phyloP scores from a whole-genome alignment of 225 moss, liverwort and hornwort genomes.

The Bryum argenteum region DNA sequence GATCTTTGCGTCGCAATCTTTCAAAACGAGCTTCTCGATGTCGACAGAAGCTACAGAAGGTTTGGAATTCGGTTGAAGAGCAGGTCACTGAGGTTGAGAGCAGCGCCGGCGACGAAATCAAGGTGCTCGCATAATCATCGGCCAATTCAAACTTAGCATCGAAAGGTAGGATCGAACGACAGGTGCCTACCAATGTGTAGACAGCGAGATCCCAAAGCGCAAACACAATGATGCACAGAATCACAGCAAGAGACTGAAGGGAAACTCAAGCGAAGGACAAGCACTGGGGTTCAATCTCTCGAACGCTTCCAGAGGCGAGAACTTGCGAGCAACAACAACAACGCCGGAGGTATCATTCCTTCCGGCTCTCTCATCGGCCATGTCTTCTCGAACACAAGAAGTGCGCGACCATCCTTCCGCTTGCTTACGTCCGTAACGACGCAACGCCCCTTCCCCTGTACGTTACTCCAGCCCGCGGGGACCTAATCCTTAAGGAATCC shows the following conservation, averaged over 20 bases:
- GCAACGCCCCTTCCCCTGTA: constrained; percentile 39
- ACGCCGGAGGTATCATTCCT: background rate
- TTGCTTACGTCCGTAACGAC: constrained; percentile 41
- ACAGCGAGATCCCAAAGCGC: constrained; percentile 1
- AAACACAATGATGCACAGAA: constrained; percentile 20
- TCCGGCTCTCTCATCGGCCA: constrained; percentile 25
- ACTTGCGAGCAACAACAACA: constrained; percentile 13
- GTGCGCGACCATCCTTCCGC: constrained; percentile 25
- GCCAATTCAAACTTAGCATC: constrained; percentile 20
- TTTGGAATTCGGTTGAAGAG: constrained; percentile 23
- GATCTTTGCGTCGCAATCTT: constrained; percentile 33
- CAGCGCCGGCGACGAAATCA: constrained; percentile 36
- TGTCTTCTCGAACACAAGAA: constrained; percentile 27
- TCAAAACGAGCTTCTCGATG: constrained; percentile 4
- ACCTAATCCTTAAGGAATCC: constrained; percentile 48
- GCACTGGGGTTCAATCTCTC: constrained; percentile 7
- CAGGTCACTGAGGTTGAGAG: constrained; percentile 22
- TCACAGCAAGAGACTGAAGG: constrained; percentile 33
- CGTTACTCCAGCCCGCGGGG: constrained; percentile 34
- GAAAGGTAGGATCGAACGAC: constrained; percentile 5
- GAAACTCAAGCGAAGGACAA: constrained; percentile 20
- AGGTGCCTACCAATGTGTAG: constrained; percentile 32
- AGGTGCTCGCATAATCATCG: constrained; percentile 23
- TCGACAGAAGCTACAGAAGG: constrained; percentile 12
- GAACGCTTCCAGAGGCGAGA: constrained; percentile 13